phyloP scores from a whole-genome alignment of 371 early-diverging fungal species.

The Mucor indicus region DNA sequence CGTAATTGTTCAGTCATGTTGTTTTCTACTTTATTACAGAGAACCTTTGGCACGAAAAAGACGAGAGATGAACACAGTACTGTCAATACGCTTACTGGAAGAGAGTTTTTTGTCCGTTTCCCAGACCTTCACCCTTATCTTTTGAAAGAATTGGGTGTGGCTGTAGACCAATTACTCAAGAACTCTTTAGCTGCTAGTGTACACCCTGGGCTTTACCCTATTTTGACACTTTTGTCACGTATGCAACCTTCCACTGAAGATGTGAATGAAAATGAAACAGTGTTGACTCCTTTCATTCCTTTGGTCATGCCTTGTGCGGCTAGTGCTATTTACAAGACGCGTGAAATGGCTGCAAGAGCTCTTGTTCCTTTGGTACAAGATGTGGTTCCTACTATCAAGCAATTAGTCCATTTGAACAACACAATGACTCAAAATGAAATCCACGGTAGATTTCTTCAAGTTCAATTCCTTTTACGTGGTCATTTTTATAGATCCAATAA shows the following conservation, averaged over 20 bases:
- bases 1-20: slow-evolving; percentile 94
- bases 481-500: slow-evolving; percentile 48
- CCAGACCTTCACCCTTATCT: slow-evolving; percentile 79
- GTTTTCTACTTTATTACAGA: slow-evolving; percentile 79
- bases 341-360: slow-evolving; percentile 87
- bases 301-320: slow-evolving; percentile 73
- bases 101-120: slow-evolving; percentile 88
- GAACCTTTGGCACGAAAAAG: slow-evolving; percentile 83
- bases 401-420: slow-evolving; percentile 19
- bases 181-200: slow-evolving; percentile 47
- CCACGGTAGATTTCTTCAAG: slow-evolving; percentile 71
- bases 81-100: slow-evolving; percentile 79
- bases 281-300: slow-evolving; percentile 66
- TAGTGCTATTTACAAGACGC: slow-evolving; percentile 69
- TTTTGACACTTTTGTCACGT: slow-evolving; percentile 72
- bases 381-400: slow-evolving; percentile 38
- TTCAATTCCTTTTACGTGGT: slow-evolving; percentile 57
- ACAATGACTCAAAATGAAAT: slow-evolving; percentile 55
- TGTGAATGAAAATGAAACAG: slow-evolving; percentile 35
- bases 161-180: slow-evolving; percentile 58
- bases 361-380: slow-evolving; percentile 68
- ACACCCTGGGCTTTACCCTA: slow-evolving; percentile 77
- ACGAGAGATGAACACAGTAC: slow-evolving; percentile 67
- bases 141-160: slow-evolving; percentile 63
- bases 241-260: slow-evolving; percentile 72